Percentiles rank a stretch among this genome's conserved stretches.
phyloP scores from a whole-genome alignment of 2,329 filamentous ascomycete species.

The Septoria petroselini region DNA sequence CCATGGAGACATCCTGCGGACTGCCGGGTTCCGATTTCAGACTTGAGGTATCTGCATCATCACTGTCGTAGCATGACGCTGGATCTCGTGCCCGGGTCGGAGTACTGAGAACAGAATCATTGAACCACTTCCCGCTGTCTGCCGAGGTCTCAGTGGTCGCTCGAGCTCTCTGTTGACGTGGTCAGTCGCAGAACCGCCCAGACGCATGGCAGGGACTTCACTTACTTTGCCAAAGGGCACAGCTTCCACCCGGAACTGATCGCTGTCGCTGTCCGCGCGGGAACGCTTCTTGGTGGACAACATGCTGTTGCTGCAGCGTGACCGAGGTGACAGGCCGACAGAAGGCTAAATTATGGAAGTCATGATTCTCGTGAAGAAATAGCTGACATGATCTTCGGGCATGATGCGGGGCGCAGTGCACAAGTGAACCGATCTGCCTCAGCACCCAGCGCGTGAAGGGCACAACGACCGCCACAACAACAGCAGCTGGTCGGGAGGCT shows the following conservation, averaged over 20 bases:
- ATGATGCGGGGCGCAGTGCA: neutral
- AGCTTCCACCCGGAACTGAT: constrained; percentile 9
- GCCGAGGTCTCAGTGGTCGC: constrained; percentile 21
- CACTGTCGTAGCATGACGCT: constrained; percentile 35
- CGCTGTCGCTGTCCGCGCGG: constrained; percentile 18
- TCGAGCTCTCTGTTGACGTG: constrained; percentile 22
- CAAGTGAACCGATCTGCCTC: neutral
- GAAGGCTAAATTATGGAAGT: constrained; percentile 8
- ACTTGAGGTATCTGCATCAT: constrained; percentile 34
- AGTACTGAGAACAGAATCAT: constrained; percentile 34
- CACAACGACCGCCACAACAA: no score
- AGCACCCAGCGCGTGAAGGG: neutral
- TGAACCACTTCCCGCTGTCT: constrained; percentile 21
- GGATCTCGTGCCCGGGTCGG: constrained; percentile 23
- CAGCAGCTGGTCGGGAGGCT: no score
- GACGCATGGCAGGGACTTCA: neutral
- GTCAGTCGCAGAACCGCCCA: constrained; percentile 3
- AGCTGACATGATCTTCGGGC: neutral
- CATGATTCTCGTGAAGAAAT: neutral
- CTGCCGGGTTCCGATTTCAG: constrained; percentile 36
- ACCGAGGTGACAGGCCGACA: constrained; percentile 11
- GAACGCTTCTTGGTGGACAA: constrained; percentile 23
- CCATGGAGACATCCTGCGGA: constrained; percentile 31
- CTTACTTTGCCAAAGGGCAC: constrained; percentile 23
- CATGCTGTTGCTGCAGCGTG: constrained; percentile 6